Evolutionary conservation across 2,329 filamentous ascomycete species (phyloP).

Genomic region (Westerdykella aurantiaca): DNA sequence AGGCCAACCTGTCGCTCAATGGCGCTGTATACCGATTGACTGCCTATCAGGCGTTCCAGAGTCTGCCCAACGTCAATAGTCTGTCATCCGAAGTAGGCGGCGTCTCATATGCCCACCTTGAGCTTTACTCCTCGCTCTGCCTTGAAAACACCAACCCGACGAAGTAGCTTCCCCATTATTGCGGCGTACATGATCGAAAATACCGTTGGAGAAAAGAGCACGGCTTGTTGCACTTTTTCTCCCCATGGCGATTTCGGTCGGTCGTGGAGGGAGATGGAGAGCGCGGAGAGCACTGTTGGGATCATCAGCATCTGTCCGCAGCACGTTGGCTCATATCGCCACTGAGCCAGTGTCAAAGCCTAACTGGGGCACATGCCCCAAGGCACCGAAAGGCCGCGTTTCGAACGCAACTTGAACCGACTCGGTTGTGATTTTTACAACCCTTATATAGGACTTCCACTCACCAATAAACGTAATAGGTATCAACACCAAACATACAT

Average conservation of each 20-base stretch:
- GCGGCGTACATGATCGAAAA: slow-evolving; percentile 28
- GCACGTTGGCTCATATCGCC: too few species aligned
- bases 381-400: too few species aligned
- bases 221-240: slow-evolving; percentile 10
- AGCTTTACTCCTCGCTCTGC: slow-evolving; percentile 27
- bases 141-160: slow-evolving; percentile 19
- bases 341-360: not conserved
- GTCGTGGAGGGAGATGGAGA: slow-evolving; percentile 3
- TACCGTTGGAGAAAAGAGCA: slow-evolving; percentile 24
- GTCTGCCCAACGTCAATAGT: slow-evolving; percentile 1
- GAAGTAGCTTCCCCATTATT: slow-evolving; percentile 25
- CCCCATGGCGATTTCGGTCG: slow-evolving; percentile 4
- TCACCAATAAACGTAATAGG: not conserved
- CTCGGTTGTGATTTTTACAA: too few species aligned
- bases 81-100: slow-evolving; percentile 1
- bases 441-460: not conserved
- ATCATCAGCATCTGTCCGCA: not conserved
- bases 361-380: too few species aligned
- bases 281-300: slow-evolving; percentile 2
- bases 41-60: slow-evolving; percentile 23
- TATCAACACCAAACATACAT: not conserved
- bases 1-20: slow-evolving; percentile 26
- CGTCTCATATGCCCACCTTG: slow-evolving; percentile 4
- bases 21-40: slow-evolving; percentile 25
- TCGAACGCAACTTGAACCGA: too few species aligned